Evolutionary conservation across 2,329 filamentous ascomycete species (phyloP), one percentile per base, ranked within the genome.

Genomic region (Colletotrichum plurivorum): DNA sequence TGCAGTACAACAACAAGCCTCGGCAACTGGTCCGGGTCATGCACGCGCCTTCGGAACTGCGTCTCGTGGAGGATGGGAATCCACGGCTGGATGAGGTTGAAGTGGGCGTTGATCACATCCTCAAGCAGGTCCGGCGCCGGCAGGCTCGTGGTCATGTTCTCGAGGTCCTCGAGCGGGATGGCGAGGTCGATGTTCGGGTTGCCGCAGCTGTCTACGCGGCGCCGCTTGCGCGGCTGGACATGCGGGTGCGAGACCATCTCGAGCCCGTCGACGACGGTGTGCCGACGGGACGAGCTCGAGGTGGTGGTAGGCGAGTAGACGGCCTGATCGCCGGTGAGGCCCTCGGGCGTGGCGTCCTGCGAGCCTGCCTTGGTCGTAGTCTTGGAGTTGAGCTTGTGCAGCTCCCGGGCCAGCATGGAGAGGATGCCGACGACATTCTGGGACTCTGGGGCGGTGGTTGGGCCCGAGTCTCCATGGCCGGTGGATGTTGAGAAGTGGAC

Each of bases 31-130:
- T 58, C 51, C 5, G 73, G 66, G 13, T 78, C 71, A 15, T 71
- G 62, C 1, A 81, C 59, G 2, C 75, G 73, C n/a, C 66, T 63
- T 0, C 76, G 72, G 46, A 80, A 79, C 2, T 73, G 66, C 0
- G 72, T 74, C 57, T 78, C 74, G 59, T 81, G 79, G 7, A 82
- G 60, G 15, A 82, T 80, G 1, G 79, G 80, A 8, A 81, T 81
- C 78, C 80, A 83, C 9, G 81, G 81, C 46, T 83, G 81, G 5
- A 82, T 76, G n/a, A 75, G 62, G 6, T 73, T 71, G 65, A 83
- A 83, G 65, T 83, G 80, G 6, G 57, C 63, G 22, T 75, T 71
- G 15, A 76, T 66, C 2, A 74, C 25, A 9, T 73, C 67, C 16
- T 73, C 74, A 8, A 76, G 57, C 2, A 71, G 39, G 3, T 61